Percentiles rank a stretch among this genome's conserved stretches.
Conservation (phyloP, 129 eudicot genomes). For the Rutidosis leptorrhynchoides region DNA sequence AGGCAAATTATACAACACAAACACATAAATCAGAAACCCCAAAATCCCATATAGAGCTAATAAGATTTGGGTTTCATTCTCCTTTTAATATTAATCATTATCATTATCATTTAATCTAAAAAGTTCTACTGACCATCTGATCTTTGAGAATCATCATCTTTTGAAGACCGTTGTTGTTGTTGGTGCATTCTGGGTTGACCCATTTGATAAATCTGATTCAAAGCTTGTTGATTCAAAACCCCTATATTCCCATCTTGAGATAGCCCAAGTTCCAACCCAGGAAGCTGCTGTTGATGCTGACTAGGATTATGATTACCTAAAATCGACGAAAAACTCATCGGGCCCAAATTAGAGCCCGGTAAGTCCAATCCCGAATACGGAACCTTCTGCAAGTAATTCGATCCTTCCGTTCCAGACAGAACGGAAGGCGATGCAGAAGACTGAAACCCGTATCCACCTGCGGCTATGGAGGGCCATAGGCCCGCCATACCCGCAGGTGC, state of each 20-base stretch:
- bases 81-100: too few relatives aligned
- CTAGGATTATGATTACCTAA: constrained; percentile 44
- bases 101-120: constrained; percentile 15
- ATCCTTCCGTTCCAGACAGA: constrained; percentile 40
- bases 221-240: too few relatives aligned
- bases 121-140: constrained; percentile 47
- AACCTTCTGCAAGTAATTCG: constrained; percentile 58
- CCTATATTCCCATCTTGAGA: constrained; percentile 80
- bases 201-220: constrained; percentile 77
- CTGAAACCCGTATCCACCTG: constrained; percentile 47
- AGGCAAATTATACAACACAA: constrained; percentile 30
- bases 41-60: neutral
- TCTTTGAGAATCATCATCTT: constrained; percentile 86
- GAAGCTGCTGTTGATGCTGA: constrained; percentile 47
- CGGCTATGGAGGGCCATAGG: constrained; percentile 47
- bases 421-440: constrained; percentile 43
- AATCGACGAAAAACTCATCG: constrained; percentile 72
- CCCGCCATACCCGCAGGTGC: constrained; percentile 26
- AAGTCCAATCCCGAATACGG: constrained; percentile 67
- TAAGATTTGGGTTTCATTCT: constrained; percentile 26
- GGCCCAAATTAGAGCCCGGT: constrained; percentile 45
- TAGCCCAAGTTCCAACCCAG: constrained; percentile 79
- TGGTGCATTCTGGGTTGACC: constrained; percentile 67
- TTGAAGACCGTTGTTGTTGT: constrained; percentile 45
- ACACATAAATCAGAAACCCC: constrained; percentile 22